Percentiles rank a stretch among this genome's conserved stretches.
phyloP scores from a whole-genome alignment of 1,139 yeast species.

The Diutina catenulata region DNA sequence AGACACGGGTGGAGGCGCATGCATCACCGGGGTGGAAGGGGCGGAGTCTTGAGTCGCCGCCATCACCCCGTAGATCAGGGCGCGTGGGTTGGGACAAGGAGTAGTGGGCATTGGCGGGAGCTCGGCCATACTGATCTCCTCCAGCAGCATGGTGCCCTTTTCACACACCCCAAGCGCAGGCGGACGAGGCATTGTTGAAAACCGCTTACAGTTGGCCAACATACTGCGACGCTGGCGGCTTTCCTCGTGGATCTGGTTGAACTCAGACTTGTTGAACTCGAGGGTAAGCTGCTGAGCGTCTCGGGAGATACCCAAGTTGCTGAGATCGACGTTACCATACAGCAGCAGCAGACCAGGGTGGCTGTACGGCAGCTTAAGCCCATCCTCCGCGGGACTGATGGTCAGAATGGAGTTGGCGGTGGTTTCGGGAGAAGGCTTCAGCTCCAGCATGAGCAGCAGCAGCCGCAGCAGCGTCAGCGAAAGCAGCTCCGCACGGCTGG shows the following conservation, averaged over 20 bases:
- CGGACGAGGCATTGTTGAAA: neutral
- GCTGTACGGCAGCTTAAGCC: no score
- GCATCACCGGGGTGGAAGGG: no score
- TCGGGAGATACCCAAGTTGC: no score
- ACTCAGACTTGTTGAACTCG: neutral
- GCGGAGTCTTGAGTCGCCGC: no score
- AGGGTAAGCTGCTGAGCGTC: conserved; percentile 3
- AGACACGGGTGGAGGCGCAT: no score
- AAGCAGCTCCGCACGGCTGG: neutral
- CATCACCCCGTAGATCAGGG: neutral
- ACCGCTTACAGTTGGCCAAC: conserved; percentile 2
- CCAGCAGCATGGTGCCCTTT: neutral
- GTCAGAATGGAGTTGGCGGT: neutral
- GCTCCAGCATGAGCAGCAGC: neutral
- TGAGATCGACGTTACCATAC: neutral
- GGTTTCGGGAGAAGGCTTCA: neutral
- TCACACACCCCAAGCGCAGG: neutral
- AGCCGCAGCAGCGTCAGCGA: neutral
- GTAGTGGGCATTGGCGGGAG: neutral
- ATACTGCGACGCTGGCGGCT: conserved; percentile 4
- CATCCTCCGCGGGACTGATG: neutral
- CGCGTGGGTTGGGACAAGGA: neutral
- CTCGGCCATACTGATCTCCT: neutral
- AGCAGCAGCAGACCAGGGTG: no score
- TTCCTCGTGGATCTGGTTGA: conserved; percentile 1